Evolutionary conservation across 2,329 filamentous ascomycete genomes (phyloP).

Genomic region (Huntiella moniliformis): DNA sequence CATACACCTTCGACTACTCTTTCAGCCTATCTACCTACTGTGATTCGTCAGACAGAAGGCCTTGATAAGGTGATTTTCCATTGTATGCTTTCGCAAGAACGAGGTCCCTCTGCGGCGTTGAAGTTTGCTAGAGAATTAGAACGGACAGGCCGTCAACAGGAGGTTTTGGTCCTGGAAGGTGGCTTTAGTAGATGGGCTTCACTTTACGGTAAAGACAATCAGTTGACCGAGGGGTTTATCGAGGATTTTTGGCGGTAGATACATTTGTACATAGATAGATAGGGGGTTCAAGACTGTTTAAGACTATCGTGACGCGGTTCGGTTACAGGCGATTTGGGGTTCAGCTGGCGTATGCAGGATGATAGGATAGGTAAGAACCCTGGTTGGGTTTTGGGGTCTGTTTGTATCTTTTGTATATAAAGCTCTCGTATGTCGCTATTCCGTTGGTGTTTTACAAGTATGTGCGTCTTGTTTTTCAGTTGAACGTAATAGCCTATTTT

Average conservation of each 20-base stretch:
- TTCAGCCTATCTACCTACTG: conserved; percentile 59
- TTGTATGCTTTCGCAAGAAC: conserved; percentile 78
- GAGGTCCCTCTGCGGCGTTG: conserved; percentile 70
- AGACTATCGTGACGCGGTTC: no score
- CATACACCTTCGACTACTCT: conserved; percentile 59
- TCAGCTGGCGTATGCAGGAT: no score
- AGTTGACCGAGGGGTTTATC: conserved; percentile 65
- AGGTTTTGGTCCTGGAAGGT: conserved; percentile 61
- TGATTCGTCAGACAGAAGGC: conserved; percentile 58
- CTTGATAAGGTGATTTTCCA: conserved; percentile 85
- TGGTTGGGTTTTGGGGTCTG: no score
- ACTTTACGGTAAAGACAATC: conserved; percentile 55
- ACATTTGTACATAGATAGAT: no score
- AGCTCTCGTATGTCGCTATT: no score
- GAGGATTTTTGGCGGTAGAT: conserved; percentile 58
- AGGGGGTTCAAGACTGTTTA: conserved; percentile 2
- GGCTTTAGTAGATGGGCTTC: conserved; percentile 88
- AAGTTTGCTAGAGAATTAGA: conserved; percentile 41
- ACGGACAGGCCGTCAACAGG: conserved; percentile 30
- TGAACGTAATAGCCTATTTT: no score
- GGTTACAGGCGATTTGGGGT: no score
- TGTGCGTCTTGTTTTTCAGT: no score
- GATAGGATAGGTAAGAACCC: no score
- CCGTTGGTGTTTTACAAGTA: no score
- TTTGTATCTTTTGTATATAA: no score